phyloP scores from a whole-genome alignment of 148 eudicot genomes.

The Salicornia ramosissima region DNA sequence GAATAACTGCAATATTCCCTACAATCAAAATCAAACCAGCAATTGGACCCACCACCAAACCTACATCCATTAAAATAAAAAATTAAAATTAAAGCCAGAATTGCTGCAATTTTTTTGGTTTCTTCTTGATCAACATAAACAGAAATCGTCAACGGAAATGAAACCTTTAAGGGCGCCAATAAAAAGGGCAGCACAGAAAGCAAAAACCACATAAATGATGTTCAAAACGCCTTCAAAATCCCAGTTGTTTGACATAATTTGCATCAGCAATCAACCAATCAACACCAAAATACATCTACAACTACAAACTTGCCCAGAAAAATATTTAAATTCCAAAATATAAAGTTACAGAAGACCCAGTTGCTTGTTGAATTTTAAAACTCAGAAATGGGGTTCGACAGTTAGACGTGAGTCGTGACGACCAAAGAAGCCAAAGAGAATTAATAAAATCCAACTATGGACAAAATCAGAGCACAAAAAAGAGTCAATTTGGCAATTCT shows the following conservation, averaged over 20 bases:
- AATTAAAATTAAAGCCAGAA: not conserved
- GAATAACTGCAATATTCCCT: constrained; percentile 76
- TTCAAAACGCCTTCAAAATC: constrained; percentile 35
- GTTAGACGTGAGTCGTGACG: constrained; percentile 25
- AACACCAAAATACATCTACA: not conserved
- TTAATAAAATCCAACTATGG: not conserved
- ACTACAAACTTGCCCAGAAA: constrained; percentile 12
- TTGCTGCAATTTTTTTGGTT: not conserved
- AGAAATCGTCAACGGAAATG: constrained; percentile 4
- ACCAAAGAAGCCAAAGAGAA: constrained; percentile 12
- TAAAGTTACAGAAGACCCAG: not conserved
- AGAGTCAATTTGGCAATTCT: not conserved
- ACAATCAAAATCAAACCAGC: constrained; percentile 66
- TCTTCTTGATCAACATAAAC: constrained; percentile 5
- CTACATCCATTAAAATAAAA: constrained; percentile 30
- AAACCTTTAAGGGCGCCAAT: constrained; percentile 80
- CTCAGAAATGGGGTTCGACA: too few species aligned
- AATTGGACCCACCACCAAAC: constrained; percentile 86
- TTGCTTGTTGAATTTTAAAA: not conserved
- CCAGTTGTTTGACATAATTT: constrained; percentile 40
- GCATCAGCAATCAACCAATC: constrained; percentile 7
- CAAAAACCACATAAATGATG: constrained; percentile 62
- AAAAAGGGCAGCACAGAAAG: constrained; percentile 70
- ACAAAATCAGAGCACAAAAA: not conserved
- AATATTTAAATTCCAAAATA: not conserved